phyloP scores from a whole-genome alignment of 176 grass and related monocot genomes.

The Oryza punctata region DNA sequence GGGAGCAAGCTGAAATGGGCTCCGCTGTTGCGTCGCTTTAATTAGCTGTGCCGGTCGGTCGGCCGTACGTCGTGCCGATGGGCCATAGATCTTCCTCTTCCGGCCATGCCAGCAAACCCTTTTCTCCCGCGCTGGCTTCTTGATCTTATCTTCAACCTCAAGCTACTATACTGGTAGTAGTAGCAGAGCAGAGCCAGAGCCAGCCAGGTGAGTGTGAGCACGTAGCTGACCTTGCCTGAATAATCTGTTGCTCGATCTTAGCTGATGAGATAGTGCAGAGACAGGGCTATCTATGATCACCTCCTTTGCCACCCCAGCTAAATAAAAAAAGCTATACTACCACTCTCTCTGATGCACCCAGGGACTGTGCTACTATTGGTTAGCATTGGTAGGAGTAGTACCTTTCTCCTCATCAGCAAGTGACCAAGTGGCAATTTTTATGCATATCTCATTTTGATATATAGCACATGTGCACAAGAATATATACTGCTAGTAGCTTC shows the following conservation, averaged over 20 bases:
- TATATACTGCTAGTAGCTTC: too few species aligned
- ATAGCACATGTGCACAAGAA: too few species aligned
- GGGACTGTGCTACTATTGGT: not conserved
- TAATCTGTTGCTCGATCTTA: not conserved
- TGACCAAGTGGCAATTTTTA: not conserved
- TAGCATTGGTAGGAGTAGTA: too few species aligned
- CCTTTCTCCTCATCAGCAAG: not conserved
- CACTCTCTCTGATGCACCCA: not conserved
- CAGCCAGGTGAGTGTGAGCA: not conserved
- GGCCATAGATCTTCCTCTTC: not conserved
- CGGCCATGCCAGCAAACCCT: not conserved
- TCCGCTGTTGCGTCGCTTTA: conserved; percentile 42
- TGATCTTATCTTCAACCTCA: conserved; percentile 39
- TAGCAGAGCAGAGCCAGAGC: not conserved
- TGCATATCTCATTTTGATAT: too few species aligned
- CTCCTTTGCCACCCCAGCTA: not conserved
- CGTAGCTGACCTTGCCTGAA: not conserved
- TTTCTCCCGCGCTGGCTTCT: not conserved
- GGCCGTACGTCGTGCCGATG: conserved; percentile 38
- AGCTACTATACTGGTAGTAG: not conserved
- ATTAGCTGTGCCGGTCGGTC: not conserved
- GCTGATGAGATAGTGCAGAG: not conserved
- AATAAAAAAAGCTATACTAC: not conserved
- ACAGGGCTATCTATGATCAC: not conserved
- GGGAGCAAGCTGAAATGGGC: conserved; percentile 32